Evolutionary conservation across 495 filamentous ascomycete species (phyloP), one percentile per base, ranked within the genome.

Genomic region (Sabuloglossum arenarium): DNA sequence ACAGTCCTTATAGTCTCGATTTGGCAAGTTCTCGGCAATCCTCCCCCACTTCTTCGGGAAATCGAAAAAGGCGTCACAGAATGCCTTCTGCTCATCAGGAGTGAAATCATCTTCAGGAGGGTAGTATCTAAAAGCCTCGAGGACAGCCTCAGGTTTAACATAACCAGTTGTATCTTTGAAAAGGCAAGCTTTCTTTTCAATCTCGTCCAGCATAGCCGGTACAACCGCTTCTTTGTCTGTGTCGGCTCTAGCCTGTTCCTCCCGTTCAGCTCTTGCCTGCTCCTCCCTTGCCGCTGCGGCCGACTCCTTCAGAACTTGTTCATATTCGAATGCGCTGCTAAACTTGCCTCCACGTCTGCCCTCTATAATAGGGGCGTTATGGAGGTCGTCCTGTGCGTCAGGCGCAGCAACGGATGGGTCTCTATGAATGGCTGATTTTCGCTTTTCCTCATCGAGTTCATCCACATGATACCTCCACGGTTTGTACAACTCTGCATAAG

Each of bases 31-130:
- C 25, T 83, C 79, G 1, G 90, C 85, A 55, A 98, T 88, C 63
- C 83, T 84, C 49, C 86, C 84, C 84, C 87, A 98, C 65, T 86
- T 84, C 75, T 98, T 98, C 0, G 90, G 89, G 57, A 75, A 73
- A 37, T 83, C 79, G 59, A 87, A 77, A 62, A 89, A 96, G 1
- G 79, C 75, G 60, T 84, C 79, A 21, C 87, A 80, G 62, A 97
- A 94, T 19, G 73, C 73, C 46, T 79, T 74, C 39, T 82, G 79
- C 64, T 98, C 93, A 51, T 85, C 79, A 23, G 78, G 70, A 1
- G 80, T 85, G 69, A 95, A 97, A 59, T 91, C 85, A 64, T 94
- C 84, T 32, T 80, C 74, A 0, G 80, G 81, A 6, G 86, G 86
- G 11, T 81, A 65, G 53, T 85, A 87, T 39, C 82, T 79, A 65